Base-by-base conservation (phyloP, 106 monocot genomes). In the Dendrobium huoshanense region DNA sequence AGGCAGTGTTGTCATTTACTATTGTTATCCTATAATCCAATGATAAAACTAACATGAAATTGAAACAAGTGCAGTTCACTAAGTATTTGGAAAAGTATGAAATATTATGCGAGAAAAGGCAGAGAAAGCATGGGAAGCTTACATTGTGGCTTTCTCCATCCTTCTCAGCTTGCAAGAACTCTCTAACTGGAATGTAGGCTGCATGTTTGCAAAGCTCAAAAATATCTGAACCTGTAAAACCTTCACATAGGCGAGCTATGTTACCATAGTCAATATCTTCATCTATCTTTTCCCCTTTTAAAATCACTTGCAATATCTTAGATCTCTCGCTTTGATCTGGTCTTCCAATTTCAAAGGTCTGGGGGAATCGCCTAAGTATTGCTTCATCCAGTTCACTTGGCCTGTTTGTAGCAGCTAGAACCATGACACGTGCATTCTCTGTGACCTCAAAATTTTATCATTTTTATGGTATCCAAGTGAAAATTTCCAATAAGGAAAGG, bases 401-500 rank as follows among this genome's bases (percentile, higher is more conserved):
- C 18, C 98, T 89, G 75, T 98, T 98, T 80, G 98, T 98, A 41
- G 98, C 97, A 77, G 98, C 98, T 75, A 98, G 83, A 79, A 98
- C 98, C 94, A 95, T 92, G 19, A 98, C 98, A 47, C 91, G 92
- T 42, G 98, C 92, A 85, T 91, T 91, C 77, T 87, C 98, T 98
- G 83, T 33, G 29, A 48, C 8, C 56, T 24, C 20, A 56, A 25
- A 24, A 72, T 24, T 65, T 65, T 65, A 64, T 22, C n/a, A 25
- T 24, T 65, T 25, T 25, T 65, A 65, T 22, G 10, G 24, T 65
- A 65, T 65, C 9, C 9, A 65, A 10, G 64, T 65, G 25, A 65
- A 6, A 65, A 25, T 65, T 65, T 22, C 24, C 24, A 65, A 65
- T 4, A 25, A n/a, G 10, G 25, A 8, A 25, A 65, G 64, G 25